Conservation (phyloP, 2,329 filamentous ascomycete genomes). For the Lizonia empirigonia region DNA sequence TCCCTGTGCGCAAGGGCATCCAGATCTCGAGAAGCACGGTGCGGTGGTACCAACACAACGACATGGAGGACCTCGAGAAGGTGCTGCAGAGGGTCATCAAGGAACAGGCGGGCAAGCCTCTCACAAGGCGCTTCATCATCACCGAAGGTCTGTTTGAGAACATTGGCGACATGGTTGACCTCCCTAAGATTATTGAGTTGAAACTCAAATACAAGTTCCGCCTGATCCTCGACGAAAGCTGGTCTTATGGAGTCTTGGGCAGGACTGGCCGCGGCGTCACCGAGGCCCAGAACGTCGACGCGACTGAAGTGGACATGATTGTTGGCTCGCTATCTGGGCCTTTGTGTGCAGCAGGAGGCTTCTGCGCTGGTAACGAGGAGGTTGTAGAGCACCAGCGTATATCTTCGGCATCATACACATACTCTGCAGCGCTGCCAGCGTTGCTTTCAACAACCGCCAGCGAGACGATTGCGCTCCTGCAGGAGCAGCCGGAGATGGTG, state of each 20-base stretch:
- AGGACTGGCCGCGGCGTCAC: constrained; percentile 90
- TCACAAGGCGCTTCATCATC: constrained; percentile 93
- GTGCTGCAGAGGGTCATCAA: constrained; percentile 84
- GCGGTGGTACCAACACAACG: constrained; percentile 93
- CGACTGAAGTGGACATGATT: constrained; percentile 94
- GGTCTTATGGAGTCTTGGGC: constrained; percentile 94
- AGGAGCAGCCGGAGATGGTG: constrained; percentile 84
- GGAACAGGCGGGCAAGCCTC: constrained; percentile 84
- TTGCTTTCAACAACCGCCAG: constrained; percentile 95
- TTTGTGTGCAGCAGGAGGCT: constrained; percentile 90
- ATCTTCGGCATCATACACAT: constrained; percentile 89
- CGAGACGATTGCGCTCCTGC: constrained; percentile 84
- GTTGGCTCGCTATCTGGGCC: constrained; percentile 89
- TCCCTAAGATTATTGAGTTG: constrained; percentile 88
- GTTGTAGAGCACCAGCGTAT: constrained; percentile 97
- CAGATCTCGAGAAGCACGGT: constrained; percentile 92
- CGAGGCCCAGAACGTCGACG: constrained; percentile 95
- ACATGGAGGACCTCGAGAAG: constrained; percentile 89
- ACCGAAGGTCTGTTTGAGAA: constrained; percentile 95
- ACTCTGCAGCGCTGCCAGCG: constrained; percentile 90
- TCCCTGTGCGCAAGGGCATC: constrained; percentile 89
- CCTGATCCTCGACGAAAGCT: constrained; percentile 95
- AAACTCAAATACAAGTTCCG: constrained; percentile 98
- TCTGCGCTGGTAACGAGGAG: constrained; percentile 89
- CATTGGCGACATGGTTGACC: constrained; percentile 79